These are phyloP conservation scores for Nakazawaea peltata DNA, from an alignment of 805 yeast genomes.

Conservation along the genomic window DNA sequence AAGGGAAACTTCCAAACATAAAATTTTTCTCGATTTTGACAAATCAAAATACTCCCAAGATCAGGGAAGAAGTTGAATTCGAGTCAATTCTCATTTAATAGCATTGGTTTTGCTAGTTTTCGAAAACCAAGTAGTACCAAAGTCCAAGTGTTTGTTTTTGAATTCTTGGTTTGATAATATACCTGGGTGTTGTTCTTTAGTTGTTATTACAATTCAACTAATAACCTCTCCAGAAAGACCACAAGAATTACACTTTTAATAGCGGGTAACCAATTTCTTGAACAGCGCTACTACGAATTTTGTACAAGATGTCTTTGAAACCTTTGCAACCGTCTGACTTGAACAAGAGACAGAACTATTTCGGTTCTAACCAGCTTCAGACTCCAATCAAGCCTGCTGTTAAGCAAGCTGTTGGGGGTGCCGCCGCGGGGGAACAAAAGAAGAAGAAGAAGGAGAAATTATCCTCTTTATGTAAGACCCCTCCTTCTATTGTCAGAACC, in stretches of 20 bases:
- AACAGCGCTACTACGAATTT: neutral
- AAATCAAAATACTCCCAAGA: slow-evolving; percentile 6
- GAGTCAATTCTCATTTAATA: too few relatives aligned
- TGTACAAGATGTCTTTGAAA: slow-evolving; percentile 7
- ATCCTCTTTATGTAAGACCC: slow-evolving; percentile 89
- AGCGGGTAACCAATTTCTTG: neutral
- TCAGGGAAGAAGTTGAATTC: too few relatives aligned
- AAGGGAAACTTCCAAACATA: slow-evolving; percentile 1
- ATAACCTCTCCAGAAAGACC: too few relatives aligned
- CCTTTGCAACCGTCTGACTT: slow-evolving; percentile 10
- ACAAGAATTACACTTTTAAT: too few relatives aligned
- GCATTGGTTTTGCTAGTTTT: too few relatives aligned
- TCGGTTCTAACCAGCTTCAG: slow-evolving; percentile 10
- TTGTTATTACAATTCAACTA: too few relatives aligned
- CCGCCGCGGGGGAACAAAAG: slow-evolving; percentile 14
- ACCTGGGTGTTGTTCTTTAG: too few relatives aligned
- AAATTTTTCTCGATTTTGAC: slow-evolving; percentile 7
- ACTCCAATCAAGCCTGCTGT: slow-evolving; percentile 33
- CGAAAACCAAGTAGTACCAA: too few relatives aligned
- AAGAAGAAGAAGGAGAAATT: slow-evolving; percentile 84
- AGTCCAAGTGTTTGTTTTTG: too few relatives aligned
- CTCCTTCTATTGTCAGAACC: slow-evolving; percentile 88
- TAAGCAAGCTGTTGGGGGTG: slow-evolving; percentile 6
- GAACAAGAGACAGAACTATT: slow-evolving; percentile 8
- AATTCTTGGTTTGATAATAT: too few relatives aligned